These are phyloP conservation scores for Astragalus glycyphyllos DNA, from an alignment of 306 rosid species.

Conservation along the genomic window DNA sequence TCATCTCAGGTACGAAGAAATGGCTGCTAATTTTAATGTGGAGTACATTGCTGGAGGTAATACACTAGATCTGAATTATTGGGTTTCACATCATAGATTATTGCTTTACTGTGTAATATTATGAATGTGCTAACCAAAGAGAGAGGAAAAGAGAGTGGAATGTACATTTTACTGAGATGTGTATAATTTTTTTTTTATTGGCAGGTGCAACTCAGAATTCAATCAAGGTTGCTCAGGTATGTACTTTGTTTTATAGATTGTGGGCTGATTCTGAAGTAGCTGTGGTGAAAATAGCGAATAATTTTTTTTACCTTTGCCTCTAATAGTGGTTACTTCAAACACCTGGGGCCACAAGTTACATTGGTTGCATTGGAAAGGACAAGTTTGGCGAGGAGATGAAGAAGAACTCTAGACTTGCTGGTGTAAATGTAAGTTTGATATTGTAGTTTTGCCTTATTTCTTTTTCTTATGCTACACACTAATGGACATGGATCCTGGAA, in stretches of 20 bases:
- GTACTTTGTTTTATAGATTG: background rate
- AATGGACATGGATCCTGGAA: background rate
- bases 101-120: slow-evolving; percentile 11
- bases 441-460: slow-evolving; percentile 22
- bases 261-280: slow-evolving; percentile 16
- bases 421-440: slow-evolving; percentile 73
- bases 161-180: slow-evolving; percentile 21
- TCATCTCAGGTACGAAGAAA: slow-evolving; percentile 74
- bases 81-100: slow-evolving; percentile 14
- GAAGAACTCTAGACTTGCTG: slow-evolving; percentile 67
- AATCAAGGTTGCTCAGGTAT: slow-evolving; percentile 91
- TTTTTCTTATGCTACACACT: slow-evolving; percentile 12
- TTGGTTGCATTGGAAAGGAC: slow-evolving; percentile 95
- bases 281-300: slow-evolving; percentile 22
- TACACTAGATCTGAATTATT: slow-evolving; percentile 33
- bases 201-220: slow-evolving; percentile 96
- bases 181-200: slow-evolving; percentile 29
- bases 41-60: slow-evolving; percentile 99
- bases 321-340: slow-evolving; percentile 89
- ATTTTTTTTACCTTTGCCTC: slow-evolving; percentile 4
- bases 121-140: background rate
- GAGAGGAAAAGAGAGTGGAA: background rate
- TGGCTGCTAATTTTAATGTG: slow-evolving; percentile 64
- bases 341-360: slow-evolving; percentile 89
- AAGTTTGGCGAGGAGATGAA: slow-evolving; percentile 92